Evolutionary conservation across 495 filamentous ascomycete genomes (phyloP), one percentile per base, ranked within the genome.

Genomic region (Aspergillus funiculosus): DNA sequence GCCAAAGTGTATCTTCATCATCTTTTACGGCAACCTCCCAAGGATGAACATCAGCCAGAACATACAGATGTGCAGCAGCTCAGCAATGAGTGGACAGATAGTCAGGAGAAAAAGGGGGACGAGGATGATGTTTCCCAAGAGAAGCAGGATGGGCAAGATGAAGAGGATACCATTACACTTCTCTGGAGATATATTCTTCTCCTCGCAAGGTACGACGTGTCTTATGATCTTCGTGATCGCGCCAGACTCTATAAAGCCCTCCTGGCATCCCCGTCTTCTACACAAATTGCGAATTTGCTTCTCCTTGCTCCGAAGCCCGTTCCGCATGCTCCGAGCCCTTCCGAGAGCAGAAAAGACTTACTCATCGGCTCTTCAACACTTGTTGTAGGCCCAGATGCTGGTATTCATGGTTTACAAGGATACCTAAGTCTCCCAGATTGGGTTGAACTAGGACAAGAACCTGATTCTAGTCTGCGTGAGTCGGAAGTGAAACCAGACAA

Each of bases 1-100:
- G 91, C 94, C 8, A 96, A 95, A 51, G 89, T 96, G 5, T 96
- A 97, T 59, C 76, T 96, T 3, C 87, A 95, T 56, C 75, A 94
- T 58, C 67, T 96, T 14, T 28, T 74, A 11, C 61, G 61, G 27
- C 91, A 90, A 48, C 72, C 77, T 19, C 59, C 59, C 2, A 46
- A 62, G 22, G 58, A 67, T 31, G 31, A 57, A 35, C 31, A 52
- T 11, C 47, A 54, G 17, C 41, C 38, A 18, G 46, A 32, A n/a
- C 36, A 46, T 13, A 56, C 50, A 5, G 35, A 39, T 3, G 51
- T 61, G 14, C 39, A 61, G n/a, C 35, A 56, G 26, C 48, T 59
- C 8, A 49, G 41, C 27, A 72, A 72, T 27, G 68, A 71, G 52
- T 73, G 70, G 70, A 50, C 56, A 11, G 69, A 73, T 8, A 48